Evolutionary conservation across 345 rosid species (phyloP), one percentile per base, ranked within the genome.

Genomic region (Eucalyptus cloeziana): DNA sequence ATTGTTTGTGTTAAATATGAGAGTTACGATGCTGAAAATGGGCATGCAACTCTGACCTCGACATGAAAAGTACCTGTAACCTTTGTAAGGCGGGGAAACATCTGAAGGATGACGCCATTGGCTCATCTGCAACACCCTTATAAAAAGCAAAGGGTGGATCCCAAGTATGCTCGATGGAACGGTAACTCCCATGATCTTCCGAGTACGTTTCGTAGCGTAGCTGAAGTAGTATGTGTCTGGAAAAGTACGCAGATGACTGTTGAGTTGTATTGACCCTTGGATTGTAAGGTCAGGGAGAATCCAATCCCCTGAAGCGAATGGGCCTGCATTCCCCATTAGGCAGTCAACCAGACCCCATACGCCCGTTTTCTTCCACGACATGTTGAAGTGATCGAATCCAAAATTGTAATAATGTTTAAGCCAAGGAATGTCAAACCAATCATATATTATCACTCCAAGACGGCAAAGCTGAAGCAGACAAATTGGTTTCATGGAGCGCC

Each of bases 251-350:
- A 98, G 91, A 91, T 90, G 90, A 67, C 90, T 56, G 69, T 98
- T 98, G 86, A 95, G 91, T 89, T 88, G 87, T 89, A 95, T 89
- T n/a, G 99, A 94, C 27, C 98, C 99, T 90, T 98, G 97, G 90
- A 98, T 94, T 19, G 99, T 96, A 69, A 98, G 98, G 88, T 98
- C 99, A 60, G 99, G 97, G 51, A 98, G 94, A 88, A 98, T 95
- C 99, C 99, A 98, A 89, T 98, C 99, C 71, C 93, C 98, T 0
- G 98, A 91, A 25, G 97, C 95, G 43, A 97, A 95, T n/a, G 99
- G 99, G 9, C 99, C 99, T 16, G 95, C 80, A 86, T 95, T 96
- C 71, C 99, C 99, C 89, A 97, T 56, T 5, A 98, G 96, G 60
- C 92, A 93, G 89, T 97, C 94, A 3, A 95, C 89, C 25, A 98